Base-by-base conservation (phyloP, 345 rosid species). In the Firmiana major region DNA sequence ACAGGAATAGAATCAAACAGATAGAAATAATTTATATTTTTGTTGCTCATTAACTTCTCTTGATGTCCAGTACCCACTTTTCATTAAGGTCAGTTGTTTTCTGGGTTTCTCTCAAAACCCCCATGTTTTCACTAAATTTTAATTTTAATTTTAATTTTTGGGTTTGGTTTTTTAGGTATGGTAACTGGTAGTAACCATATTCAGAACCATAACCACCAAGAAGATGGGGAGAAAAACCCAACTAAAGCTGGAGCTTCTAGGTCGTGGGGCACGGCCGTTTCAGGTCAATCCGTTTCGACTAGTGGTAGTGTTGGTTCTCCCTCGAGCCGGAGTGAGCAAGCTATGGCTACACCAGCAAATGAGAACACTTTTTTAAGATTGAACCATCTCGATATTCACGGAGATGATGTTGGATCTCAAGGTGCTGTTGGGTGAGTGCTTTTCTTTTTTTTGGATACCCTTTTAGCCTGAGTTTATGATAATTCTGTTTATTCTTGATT, bases 221-320 rank as follows among this genome's bases (percentile, higher is more conserved):
- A 90, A 19, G 94, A 92, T 75, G 91, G 81, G 74, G 94, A 81
- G 48, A 84, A 72, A 77, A 79, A 78, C 73, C 87, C 78, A 10
- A 69, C 86, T 70, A 85, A 84, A 49, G 88, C 85, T 9, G 81
- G 83, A n/a, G 84, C 87, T 73, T 75, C 88, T 16, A 86, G 97
- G 89, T 93, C 98, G 45, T 90, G 98, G 96, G 97, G 97, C 6
- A 90, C 92, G 54, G 83, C 88, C 28, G 76, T 86, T 75, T 93
- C 98, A 13, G 98, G 92, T 69, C 95, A 93, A 79, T 92, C 97
- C 42, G 89, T 92, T 26, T 92, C 98, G 34, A 92, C 97, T 12
- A 94, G 97, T 9, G 97, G 97, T 45, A 93, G 99, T 80, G 90
- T 89, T 19, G 99, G 99, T 12, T 96, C 99, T 0, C 99, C 97